Evolutionary conservation across 805 yeast genomes (phyloP), one percentile per base, ranked within the genome.

Genomic region (Grigorovia transvaalensis): DNA sequence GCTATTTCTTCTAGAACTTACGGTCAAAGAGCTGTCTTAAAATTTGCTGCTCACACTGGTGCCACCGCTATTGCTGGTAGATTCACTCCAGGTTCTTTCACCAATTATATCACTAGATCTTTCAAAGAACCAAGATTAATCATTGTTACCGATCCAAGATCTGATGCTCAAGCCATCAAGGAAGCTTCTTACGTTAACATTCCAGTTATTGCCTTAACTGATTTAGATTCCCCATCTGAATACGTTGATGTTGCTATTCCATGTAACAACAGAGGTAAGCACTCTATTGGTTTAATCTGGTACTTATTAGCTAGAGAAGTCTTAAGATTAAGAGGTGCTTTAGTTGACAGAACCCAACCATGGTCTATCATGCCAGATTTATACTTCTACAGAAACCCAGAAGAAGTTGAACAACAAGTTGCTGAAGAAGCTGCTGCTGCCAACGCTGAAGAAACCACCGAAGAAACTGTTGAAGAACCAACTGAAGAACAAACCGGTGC

Each of bases 301-400:
- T 93, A 96, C 96, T 81, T 93, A 78, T 76, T 93, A 69, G 93
- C 99, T 71, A 88, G 99, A 80, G 99, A 93, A 81, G 98, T 93
- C 69, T 84, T 93, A 74, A 88, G 99, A 82, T 85, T 93, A 77
- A 87, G 96, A 81, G 99, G 99, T 74, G 84, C 89, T 73, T 77
- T 93, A 67, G 89, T 95, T 73, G 85, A 87, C 88, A 89, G 99
- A 84, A 73, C 86, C 66, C 88, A 93, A 76, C 84, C 86, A 76
- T 93, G 99, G 99, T 79, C 95, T 67, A 93, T 93, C 74, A 93
- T 93, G 99, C 98, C 98, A 76, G 99, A 93, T 81, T 84, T 93
- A 77, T 93, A 90, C 90, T 93, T 93, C 90, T 93, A 93, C 97
- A 93, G 99, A 85, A 96, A 93, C 81, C 99, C 99, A 73, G 98